phyloP scores from a whole-genome alignment of 2,329 filamentous ascomycete species.

The Apiospora marii region DNA sequence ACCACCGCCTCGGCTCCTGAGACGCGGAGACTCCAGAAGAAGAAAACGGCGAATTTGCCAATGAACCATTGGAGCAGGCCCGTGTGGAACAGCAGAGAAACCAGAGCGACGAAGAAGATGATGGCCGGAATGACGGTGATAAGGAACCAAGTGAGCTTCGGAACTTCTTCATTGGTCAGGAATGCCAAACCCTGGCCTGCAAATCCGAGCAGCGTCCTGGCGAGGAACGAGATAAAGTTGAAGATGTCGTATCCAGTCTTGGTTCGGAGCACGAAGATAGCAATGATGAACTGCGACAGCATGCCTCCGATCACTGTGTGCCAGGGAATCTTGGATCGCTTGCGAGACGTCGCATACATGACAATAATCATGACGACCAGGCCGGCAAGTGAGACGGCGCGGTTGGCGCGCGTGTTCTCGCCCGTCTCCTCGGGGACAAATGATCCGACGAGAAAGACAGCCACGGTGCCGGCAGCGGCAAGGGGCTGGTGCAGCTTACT shows the following conservation, averaged over 20 bases:
- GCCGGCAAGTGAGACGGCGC: constrained; percentile 82
- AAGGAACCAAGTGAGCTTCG: constrained; percentile 71
- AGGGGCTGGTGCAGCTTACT: constrained; percentile 68
- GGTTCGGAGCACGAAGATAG: constrained; percentile 86
- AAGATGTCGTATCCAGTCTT: constrained; percentile 88
- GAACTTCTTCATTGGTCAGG: constrained; percentile 61
- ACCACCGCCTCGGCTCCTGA: constrained; percentile 95
- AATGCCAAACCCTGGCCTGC: constrained; percentile 77
- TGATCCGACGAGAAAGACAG: constrained; percentile 78
- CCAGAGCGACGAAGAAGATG: constrained; percentile 95
- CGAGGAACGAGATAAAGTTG: constrained; percentile 82
- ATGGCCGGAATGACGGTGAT: constrained; percentile 85
- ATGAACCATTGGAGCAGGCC: constrained; percentile 90
- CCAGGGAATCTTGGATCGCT: constrained; percentile 72
- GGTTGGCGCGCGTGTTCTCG: constrained; percentile 82
- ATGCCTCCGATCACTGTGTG: constrained; percentile 88
- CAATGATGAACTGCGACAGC: constrained; percentile 86
- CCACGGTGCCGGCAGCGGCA: constrained; percentile 70
- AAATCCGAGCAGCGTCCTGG: constrained; percentile 77
- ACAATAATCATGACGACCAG: constrained; percentile 72
- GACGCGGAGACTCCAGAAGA: constrained; percentile 88
- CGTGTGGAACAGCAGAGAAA: constrained; percentile 84
- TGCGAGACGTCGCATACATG: constrained; percentile 75
- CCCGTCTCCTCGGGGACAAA: constrained; percentile 75
- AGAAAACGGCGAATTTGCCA: constrained; percentile 84